A percentile compares a stretch with the other conserved stretches of the same genome.
These are phyloP conservation scores for Neurospora sp. DNA, from an alignment of 2,329 filamentous ascomycete species.

Conservation along the genomic window DNA sequence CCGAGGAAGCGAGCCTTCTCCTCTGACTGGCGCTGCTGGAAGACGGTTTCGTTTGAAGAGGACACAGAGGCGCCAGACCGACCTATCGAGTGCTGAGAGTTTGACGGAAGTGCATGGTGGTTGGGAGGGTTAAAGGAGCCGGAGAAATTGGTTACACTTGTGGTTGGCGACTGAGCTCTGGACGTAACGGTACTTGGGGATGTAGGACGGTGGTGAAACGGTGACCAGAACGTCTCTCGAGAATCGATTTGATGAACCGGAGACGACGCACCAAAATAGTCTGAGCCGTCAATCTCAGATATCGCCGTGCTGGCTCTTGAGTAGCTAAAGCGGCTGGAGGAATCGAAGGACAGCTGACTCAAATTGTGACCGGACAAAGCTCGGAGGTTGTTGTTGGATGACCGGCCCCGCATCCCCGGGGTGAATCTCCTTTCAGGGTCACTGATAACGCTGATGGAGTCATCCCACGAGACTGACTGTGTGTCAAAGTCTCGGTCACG, in stretches of 20 bases:
- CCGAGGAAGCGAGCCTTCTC: slow-evolving; percentile 72
- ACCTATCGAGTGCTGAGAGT: slow-evolving; percentile 37
- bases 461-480: slow-evolving; percentile 35
- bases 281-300: slow-evolving; percentile 59
- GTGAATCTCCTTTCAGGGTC: slow-evolving; percentile 42
- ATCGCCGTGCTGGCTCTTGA: slow-evolving; percentile 46
- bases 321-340: slow-evolving; percentile 50
- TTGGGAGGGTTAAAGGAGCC: slow-evolving; percentile 37
- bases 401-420: slow-evolving; percentile 35
- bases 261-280: slow-evolving; percentile 60
- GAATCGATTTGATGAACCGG: slow-evolving; percentile 66
- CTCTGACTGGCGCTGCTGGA: slow-evolving; percentile 50
- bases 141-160: slow-evolving; percentile 49
- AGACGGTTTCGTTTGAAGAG: slow-evolving; percentile 58
- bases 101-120: slow-evolving; percentile 33
- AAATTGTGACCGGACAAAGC: slow-evolving; percentile 50
- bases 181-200: slow-evolving; percentile 52
- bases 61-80: slow-evolving; percentile 53
- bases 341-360: slow-evolving; percentile 63
- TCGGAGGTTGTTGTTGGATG: slow-evolving; percentile 45
- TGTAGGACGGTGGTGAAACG: slow-evolving; percentile 57
- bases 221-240: slow-evolving; percentile 79
- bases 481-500: slow-evolving; percentile 31
- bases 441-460: slow-evolving; percentile 43
- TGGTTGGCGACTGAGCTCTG: slow-evolving; percentile 51